Percentiles rank a stretch among this genome's conserved stretches.
Evolutionary conservation across 768 basidiomycete genomes (phyloP).

Genomic region (Mycena crocata): DNA sequence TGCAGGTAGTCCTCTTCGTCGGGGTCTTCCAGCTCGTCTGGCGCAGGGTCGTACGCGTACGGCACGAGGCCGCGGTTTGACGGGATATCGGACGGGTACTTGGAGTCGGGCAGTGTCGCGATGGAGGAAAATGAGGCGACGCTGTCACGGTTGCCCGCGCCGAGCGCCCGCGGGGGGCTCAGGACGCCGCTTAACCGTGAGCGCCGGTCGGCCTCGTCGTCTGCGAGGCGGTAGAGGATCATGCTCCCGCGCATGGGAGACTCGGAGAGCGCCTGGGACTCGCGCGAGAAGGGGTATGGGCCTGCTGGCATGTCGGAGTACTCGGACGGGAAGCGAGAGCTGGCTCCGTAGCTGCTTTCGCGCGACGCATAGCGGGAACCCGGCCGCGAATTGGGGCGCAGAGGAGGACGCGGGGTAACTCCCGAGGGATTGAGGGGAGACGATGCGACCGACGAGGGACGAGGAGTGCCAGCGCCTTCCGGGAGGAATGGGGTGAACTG

Average conservation of each 20-base stretch:
- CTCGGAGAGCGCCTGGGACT: conserved; percentile 24
- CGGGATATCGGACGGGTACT: conserved; percentile 64
- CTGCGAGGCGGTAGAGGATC: conserved; percentile 74
- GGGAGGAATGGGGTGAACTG: conserved; percentile 43
- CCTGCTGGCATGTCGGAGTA: conserved; percentile 57
- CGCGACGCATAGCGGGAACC: conserved; percentile 53
- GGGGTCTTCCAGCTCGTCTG: conserved; percentile 63
- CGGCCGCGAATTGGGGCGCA: conserved; percentile 23
- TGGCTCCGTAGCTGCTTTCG: conserved; percentile 43
- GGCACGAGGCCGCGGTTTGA: conserved; percentile 62
- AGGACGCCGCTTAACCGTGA: conserved; percentile 46
- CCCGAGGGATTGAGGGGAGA: conserved; percentile 65
- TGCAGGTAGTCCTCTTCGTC: conserved; percentile 86
- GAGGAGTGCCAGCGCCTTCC: conserved; percentile 33
- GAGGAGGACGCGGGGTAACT: no score
- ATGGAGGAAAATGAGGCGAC: conserved; percentile 53
- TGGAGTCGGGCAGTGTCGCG: conserved; percentile 69
- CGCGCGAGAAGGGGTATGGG: conserved; percentile 56
- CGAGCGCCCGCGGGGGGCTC: conserved; percentile 48
- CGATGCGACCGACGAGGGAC: conserved; percentile 53
- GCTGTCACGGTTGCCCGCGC: conserved; percentile 42
- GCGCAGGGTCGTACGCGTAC: conserved; percentile 76
- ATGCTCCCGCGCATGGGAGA: conserved; percentile 60
- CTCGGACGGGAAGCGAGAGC: conserved; percentile 47
- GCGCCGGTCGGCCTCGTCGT: conserved; percentile 41